Base-by-base conservation (phyloP, 148 eudicot genomes). In the Diospyros lotus region DNA sequence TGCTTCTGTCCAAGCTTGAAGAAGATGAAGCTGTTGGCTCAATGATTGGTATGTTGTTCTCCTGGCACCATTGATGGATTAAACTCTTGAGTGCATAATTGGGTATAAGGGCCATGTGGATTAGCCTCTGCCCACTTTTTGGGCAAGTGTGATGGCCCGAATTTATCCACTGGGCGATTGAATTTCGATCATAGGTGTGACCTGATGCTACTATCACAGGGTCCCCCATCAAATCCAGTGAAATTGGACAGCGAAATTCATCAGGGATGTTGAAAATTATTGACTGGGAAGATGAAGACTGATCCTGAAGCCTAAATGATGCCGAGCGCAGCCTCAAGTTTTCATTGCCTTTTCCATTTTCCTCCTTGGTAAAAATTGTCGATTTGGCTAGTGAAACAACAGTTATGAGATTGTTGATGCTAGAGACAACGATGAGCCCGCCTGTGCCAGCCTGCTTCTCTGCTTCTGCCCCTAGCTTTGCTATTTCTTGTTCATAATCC, bases 91-190 rank as follows among this genome's bases (percentile, higher is more conserved):
- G 68, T 44, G 81, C 85, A 60, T 86, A 84, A 67, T 90, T 90
- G 41, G 91, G 90, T 62, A 86, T 84, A 42, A 90, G 80, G 28
- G 87, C 89, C 82, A 81, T 84, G 75, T 86, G 89, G 66, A 80
- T 80, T 60, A 90, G 86, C 73, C 77, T 82, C 62, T 86, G 85
- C 73, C 89, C 90, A 15, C 83, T 88, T 52, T 86, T 86, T 1
- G 90, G 94, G 68, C 94, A 89, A n/a, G 85, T 88, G 50, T 78
- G 83, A 45, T 88, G 88, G 46, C 94, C 91, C 5, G 89, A 77
- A 48, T 86, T 79, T 18, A 88, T 84, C 94, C 94, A 88, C 71
- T 79, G 83, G 46, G 86, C 81, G 50, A 89, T 87, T 5, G 91
- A 87, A 39, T 71, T 63, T 9, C 87, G 82, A 61, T 89, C 90